These are phyloP conservation scores for Colletotrichum graminicola DNA, from an alignment of 2,329 filamentous ascomycete genomes.

Conservation along the genomic window DNA sequence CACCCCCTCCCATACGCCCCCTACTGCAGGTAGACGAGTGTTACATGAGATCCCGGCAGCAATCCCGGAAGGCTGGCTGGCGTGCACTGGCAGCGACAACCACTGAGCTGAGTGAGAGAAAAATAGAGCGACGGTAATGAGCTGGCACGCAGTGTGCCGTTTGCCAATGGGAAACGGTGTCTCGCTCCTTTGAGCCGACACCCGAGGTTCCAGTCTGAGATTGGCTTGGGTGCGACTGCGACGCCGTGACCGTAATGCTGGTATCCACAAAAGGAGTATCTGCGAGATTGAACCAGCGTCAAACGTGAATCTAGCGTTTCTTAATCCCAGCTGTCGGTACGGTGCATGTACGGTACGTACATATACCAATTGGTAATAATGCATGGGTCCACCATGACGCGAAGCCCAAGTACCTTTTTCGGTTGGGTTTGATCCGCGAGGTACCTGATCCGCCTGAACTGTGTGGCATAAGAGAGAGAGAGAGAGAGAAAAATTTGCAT, in stretches of 20 bases:
- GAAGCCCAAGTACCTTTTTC: conserved; percentile 7
- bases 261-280: conserved; percentile 36
- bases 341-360: conserved; percentile 19
- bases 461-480: neutral
- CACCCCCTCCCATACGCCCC: conserved; percentile 18
- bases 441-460: conserved; percentile 3
- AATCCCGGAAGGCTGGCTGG: conserved; percentile 37
- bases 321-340: conserved; percentile 35
- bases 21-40: conserved; percentile 34
- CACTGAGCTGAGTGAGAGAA: neutral
- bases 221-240: conserved; percentile 20
- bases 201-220: conserved; percentile 37
- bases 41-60: conserved; percentile 39
- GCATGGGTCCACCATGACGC: conserved; percentile 21
- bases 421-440: conserved; percentile 3
- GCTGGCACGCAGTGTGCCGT: neutral
- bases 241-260: conserved; percentile 16
- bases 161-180: conserved; percentile 12
- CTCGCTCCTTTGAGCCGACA: conserved; percentile 35
- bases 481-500: conserved; percentile 1
- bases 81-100: conserved; percentile 10
- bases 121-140: neutral
- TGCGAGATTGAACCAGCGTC: conserved; percentile 39
- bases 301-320: conserved; percentile 38
- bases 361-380: conserved; percentile 1